Percentiles rank a stretch among this genome's conserved stretches.
phyloP scores from a whole-genome alignment of 2,329 filamentous ascomycete species.

The Diplodia corticola region DNA sequence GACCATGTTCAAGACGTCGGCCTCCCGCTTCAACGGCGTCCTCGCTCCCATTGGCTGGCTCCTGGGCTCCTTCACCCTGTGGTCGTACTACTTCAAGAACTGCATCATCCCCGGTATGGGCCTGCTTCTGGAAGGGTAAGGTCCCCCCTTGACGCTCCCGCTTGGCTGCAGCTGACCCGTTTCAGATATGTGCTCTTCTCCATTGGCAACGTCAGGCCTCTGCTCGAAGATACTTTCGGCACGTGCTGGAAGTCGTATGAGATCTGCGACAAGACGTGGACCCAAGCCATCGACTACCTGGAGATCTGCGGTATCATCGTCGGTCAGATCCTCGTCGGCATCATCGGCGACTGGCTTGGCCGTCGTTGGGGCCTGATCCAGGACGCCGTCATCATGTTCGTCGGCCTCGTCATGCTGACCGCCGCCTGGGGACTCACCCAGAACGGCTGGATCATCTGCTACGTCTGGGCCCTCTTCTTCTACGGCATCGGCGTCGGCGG shows the following conservation, averaged over 20 bases:
- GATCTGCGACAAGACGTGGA: conserved; percentile 77
- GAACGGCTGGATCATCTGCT: conserved; percentile 96
- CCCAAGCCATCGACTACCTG: conserved; percentile 82
- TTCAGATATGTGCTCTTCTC: conserved; percentile 88
- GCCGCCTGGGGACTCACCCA: conserved; percentile 84
- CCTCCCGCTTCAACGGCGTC: conserved; percentile 6
- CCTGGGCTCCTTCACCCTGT: conserved; percentile 53
- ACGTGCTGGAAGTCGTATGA: conserved; percentile 69
- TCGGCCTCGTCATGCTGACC: conserved; percentile 88
- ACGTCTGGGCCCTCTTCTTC: conserved; percentile 92
- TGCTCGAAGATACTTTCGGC: conserved; percentile 75
- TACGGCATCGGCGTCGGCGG: conserved; percentile 75
- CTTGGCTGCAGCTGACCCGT: conserved; percentile 20
- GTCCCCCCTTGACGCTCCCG: conserved; percentile 2
- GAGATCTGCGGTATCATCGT: conserved; percentile 95
- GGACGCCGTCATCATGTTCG: conserved; percentile 90
- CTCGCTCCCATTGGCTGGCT: conserved; percentile 22
- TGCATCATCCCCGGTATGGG: conserved; percentile 91
- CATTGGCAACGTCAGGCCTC: conserved; percentile 85
- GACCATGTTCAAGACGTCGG: conserved; percentile 81
- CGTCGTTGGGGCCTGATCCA: conserved; percentile 95
- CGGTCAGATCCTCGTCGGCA: conserved; percentile 83
- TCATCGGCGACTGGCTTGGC: conserved; percentile 78
- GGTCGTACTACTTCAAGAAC: conserved; percentile 81
- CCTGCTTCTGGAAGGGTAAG: conserved; percentile 79